Evolutionary conservation across 768 basidiomycete genomes (phyloP).

Genomic region (Collybia nuda): DNA sequence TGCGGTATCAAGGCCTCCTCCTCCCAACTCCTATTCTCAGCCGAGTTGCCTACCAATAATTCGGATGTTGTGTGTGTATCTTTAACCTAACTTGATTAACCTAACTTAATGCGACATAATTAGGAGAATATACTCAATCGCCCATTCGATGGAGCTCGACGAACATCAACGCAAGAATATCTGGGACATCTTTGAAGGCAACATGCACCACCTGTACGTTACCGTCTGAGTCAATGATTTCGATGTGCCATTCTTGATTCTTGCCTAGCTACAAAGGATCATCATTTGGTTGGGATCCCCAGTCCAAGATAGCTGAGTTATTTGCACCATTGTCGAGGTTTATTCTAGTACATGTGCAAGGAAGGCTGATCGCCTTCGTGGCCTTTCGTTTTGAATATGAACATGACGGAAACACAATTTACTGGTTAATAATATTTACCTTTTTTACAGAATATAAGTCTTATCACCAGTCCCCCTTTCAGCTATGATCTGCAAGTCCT

Average conservation of each 20-base stretch:
- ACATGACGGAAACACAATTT: slow-evolving; percentile 55
- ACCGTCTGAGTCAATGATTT: neutral
- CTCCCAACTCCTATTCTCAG: slow-evolving; percentile 7
- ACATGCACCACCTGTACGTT: slow-evolving; percentile 54
- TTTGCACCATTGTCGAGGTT: slow-evolving; percentile 64
- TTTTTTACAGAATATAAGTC: neutral
- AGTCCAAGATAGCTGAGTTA: slow-evolving; percentile 54
- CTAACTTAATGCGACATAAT: neutral
- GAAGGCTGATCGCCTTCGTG: slow-evolving; percentile 36
- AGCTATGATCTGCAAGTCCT: slow-evolving; percentile 82
- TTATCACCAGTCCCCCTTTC: neutral
- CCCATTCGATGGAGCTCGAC: slow-evolving; percentile 29
- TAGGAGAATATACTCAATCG: slow-evolving; percentile 16
- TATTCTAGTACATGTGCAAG: slow-evolving; percentile 38
- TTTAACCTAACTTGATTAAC: neutral
- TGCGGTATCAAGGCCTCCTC: slow-evolving; percentile 11
- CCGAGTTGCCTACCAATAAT: neutral
- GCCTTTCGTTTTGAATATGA: slow-evolving; percentile 81
- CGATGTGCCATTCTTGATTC: neutral
- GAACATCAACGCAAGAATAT: slow-evolving; percentile 38
- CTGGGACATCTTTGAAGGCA: slow-evolving; percentile 53
- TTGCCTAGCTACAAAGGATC: slow-evolving; percentile 48
- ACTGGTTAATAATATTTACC: slow-evolving; percentile 52
- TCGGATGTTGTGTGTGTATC: too few species aligned
- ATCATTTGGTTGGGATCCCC: slow-evolving; percentile 67